Percentiles rank a stretch among this genome's conserved stretches.
These are phyloP conservation scores for Rhexocercosporidium sp. DNA, from an alignment of 2,329 filamentous ascomycete species.

Conservation along the genomic window DNA sequence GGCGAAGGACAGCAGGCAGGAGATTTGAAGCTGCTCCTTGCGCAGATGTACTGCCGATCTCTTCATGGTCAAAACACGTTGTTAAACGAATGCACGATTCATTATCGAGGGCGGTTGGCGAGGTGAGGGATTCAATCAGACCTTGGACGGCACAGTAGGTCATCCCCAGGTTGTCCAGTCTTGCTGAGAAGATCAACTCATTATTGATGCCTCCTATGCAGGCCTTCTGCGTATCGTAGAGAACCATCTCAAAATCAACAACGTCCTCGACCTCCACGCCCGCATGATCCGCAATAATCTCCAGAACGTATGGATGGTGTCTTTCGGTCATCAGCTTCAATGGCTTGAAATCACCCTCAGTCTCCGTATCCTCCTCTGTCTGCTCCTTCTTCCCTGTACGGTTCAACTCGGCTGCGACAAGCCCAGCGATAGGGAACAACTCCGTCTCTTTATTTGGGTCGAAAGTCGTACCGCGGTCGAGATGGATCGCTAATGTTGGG, in stretches of 20 bases:
- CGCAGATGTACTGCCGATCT: conserved; percentile 90
- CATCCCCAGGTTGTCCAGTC: conserved; percentile 95
- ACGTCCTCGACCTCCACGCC: conserved; percentile 73
- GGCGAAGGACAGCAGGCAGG: conserved; percentile 83
- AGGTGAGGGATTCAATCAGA: conserved; percentile 77
- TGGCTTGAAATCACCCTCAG: conserved; percentile 67
- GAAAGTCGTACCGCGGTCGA: conserved; percentile 85
- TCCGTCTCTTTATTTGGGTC: conserved; percentile 97
- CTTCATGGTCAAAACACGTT: conserved; percentile 96
- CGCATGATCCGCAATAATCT: conserved; percentile 82
- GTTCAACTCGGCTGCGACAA: conserved; percentile 89
- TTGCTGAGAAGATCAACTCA: conserved; percentile 95
- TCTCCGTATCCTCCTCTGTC: conserved; percentile 48
- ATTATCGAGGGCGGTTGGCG: conserved; percentile 68
- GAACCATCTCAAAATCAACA: conserved; percentile 93
- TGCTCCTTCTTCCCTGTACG: conserved; percentile 60
- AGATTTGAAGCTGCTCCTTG: conserved; percentile 95
- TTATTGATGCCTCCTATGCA: conserved; percentile 88
- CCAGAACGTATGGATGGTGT: conserved; percentile 86
- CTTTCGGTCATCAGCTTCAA: conserved; percentile 79
- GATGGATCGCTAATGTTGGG: conserved; percentile 91
- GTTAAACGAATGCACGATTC: conserved; percentile 89
- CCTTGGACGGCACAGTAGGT: conserved; percentile 90
- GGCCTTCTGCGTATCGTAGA: conserved; percentile 94
- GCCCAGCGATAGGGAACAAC: conserved; percentile 88